Percentiles rank a stretch among this genome's conserved stretches.
Evolutionary conservation across 768 basidiomycete genomes (phyloP).

Genomic region (Cystobasidium ongulense): DNA sequence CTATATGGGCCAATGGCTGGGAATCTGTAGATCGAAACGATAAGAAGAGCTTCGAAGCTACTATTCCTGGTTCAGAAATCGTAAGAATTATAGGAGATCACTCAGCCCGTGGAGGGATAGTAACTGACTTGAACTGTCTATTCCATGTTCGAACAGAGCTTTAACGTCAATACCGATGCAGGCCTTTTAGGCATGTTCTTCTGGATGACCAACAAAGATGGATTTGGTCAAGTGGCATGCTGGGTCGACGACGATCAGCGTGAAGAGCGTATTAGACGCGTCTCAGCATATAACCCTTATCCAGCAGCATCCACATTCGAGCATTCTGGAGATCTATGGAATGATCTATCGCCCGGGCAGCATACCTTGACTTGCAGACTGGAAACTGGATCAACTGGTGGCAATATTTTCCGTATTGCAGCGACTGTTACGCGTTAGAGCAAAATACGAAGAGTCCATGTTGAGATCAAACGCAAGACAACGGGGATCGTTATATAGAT

Average conservation of each 20-base stretch:
- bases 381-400: conserved; percentile 1
- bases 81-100: not conserved
- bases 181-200: conserved; percentile 28
- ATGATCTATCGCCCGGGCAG: conserved; percentile 24
- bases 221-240: conserved; percentile 25
- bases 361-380: conserved; percentile 29
- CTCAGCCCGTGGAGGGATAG: not conserved
- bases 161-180: conserved; percentile 18
- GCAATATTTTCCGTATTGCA: conserved; percentile 15
- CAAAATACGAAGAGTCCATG: not conserved
- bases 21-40: conserved; percentile 1
- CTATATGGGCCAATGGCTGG: conserved; percentile 3
- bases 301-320: conserved; percentile 13
- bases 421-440: conserved; percentile 13
- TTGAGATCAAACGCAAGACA: not conserved
- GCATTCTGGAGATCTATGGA: conserved; percentile 23
- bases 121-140: not conserved
- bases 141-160: conserved; percentile 5
- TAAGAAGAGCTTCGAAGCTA: conserved; percentile 27
- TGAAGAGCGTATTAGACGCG: not conserved
- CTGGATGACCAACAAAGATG: conserved; percentile 25
- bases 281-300: not conserved
- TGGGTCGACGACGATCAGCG: conserved; percentile 30
- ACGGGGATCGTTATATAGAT: not conserved
- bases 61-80: conserved; percentile 10